Base-by-base conservation (phyloP, 352 stramenopile genomes). In the Phytophthora cryptogea region DNA sequence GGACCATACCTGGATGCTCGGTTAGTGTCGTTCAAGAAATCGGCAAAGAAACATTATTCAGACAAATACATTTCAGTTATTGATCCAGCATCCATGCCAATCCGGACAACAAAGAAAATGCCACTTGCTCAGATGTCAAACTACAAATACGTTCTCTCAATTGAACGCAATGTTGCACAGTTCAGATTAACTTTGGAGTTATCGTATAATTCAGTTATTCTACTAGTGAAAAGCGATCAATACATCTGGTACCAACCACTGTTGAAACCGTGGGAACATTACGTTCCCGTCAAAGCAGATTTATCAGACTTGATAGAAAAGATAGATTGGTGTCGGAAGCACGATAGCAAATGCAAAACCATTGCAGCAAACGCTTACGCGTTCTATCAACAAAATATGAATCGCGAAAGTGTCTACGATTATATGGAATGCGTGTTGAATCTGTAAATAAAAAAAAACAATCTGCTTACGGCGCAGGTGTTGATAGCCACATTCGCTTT, bases 291-390 rank as follows among this genome's bases (percentile, higher is more conserved):
- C 13, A 44, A 44, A 16, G 37, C 37, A 7, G 37, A 44, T 23
- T 16, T 44, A 14, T 44, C 37, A 17, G 37, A 44, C 37, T 44
- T 44, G 14, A 44, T 44, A 14, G 37, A 44, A 5, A 44, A 44
- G 14, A 44, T 44, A 26, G 7, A 44, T 23, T 14, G 37, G 37
- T 44, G 37, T 14, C 8, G 16, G 37, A 44, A 7, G 8, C 7
- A 44, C 37, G 37, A 44, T 23, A 44, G 37, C 37, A 44, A 44
- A 16, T 44, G 37, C 14, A 44, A 44, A 23, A 16, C 14, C 7
- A 44, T 44, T 14, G 37, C 37, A 6, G 37, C 37, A 6, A 44
- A 44, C 37, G 37, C 37, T 5, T 7, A 17, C 37, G 16, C 8
- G 37, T 16, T 44, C 14, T 44, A 44, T 23, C 8, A 44, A 17